Evolutionary conservation across 2,329 filamentous ascomycete genomes (phyloP), one percentile per base, ranked within the genome.

Genomic region (Colletotrichum gloeosporioides): DNA sequence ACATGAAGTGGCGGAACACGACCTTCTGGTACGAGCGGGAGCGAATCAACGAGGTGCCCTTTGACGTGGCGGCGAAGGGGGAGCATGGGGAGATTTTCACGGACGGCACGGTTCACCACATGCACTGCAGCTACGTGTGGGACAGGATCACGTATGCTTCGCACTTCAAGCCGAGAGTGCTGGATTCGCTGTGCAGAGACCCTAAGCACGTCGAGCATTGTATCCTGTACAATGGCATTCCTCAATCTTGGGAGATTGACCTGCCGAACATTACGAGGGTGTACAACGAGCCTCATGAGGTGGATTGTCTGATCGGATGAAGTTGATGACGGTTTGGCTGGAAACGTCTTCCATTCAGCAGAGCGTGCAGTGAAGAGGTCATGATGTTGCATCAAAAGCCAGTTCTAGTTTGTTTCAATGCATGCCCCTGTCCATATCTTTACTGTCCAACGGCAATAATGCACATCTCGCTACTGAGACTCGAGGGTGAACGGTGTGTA

Each of bases 61-160:
- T 71, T 22, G 73, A 75, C 8, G 69, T 67, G 25, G 73, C 73
- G 53, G 68, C 62, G 8, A 53, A 39, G 18, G 73, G 73, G 6
- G 73, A 75, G 36, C 69, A 75, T 15, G 69, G 55, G 2, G 69
- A 71, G 55, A 72, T 75, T n/a, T 75, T 66, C 36, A 75, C 73
- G 4, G 73, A 75, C 29, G 73, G 73, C 8, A 72, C 68, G 4
- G 39, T 75, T 25, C 73, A 75, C 25, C 69, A 71, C 36, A 71
- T 71, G 73, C 73, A 75, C 34, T 75, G 73, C 73, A 72, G 68
- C 53, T 75, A 75, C 22, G 68, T 75, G 7, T 71, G 68, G 73
- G 73, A 75, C 32, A 67, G 71, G 25, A 74, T 74, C 59, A 74
- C 71, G 25, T 74, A 74, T 29, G 71, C 71, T 6, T 70, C 71